Evolutionary conservation across 805 yeast species (phyloP).

Genomic region (Teunomyces lycoperdinae): DNA sequence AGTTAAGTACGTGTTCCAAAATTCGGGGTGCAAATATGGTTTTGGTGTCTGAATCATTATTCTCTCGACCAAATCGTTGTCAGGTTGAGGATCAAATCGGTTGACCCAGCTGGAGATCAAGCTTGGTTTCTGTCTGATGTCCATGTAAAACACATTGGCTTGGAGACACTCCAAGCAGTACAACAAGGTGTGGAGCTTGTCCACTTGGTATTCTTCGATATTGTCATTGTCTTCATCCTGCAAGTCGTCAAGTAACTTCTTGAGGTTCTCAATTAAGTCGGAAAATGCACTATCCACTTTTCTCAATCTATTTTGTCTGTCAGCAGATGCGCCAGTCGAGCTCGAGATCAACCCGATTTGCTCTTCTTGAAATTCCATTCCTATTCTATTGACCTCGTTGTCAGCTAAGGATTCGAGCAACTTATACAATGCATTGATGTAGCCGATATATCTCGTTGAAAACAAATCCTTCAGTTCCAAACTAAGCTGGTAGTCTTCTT

Average conservation of each 20-base stretch:
- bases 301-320: not conserved
- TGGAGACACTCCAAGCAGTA: constrained; percentile 58
- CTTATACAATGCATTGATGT: constrained; percentile 50
- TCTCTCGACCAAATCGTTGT: constrained; percentile 45
- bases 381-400: constrained; percentile 13
- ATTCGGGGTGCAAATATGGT: constrained; percentile 49
- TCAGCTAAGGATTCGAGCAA: constrained; percentile 41
- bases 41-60: constrained; percentile 42
- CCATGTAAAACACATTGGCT: constrained; percentile 45
- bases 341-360: constrained; percentile 27
- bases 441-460: constrained; percentile 42
- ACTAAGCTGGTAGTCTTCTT: constrained; percentile 37
- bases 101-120: constrained; percentile 62
- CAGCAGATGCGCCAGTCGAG: not conserved
- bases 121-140: constrained; percentile 40
- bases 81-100: constrained; percentile 66
- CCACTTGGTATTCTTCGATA: constrained; percentile 10
- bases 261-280: constrained; percentile 26
- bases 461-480: constrained; percentile 33
- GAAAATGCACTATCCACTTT: constrained; percentile 25
- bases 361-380: constrained; percentile 17
- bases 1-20: constrained; percentile 61
- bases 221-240: constrained; percentile 26
- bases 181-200: constrained; percentile 39
- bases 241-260: constrained; percentile 23